Conservation (phyloP, 2,329 filamentous ascomycete species). For the Aulographum hederae region DNA sequence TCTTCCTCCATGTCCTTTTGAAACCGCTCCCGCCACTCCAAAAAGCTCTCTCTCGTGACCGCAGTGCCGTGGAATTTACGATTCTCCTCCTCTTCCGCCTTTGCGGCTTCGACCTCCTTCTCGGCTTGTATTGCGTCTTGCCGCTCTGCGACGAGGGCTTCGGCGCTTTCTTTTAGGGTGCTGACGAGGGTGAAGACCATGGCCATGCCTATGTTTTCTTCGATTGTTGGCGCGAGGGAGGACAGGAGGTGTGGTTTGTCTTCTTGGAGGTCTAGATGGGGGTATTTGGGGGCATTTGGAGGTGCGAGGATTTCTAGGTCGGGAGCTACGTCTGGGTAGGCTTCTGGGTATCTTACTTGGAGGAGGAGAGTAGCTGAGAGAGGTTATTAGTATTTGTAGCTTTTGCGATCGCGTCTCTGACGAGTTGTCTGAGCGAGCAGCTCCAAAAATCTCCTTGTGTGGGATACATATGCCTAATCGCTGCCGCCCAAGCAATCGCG, state of each 20-base stretch:
- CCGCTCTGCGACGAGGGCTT: constrained; percentile 61
- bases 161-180: constrained; percentile 76
- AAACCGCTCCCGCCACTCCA: constrained; percentile 67
- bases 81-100: constrained; percentile 80
- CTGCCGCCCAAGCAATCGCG: not conserved
- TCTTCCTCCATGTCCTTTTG: constrained; percentile 62
- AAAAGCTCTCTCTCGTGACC: constrained; percentile 74
- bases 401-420: too few relatives aligned
- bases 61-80: constrained; percentile 84
- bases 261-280: constrained; percentile 58
- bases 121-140: constrained; percentile 40
- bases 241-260: constrained; percentile 62
- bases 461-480: not conserved
- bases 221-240: constrained; percentile 53
- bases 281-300: constrained; percentile 50
- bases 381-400: too few relatives aligned
- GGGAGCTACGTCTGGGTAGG: constrained; percentile 78
- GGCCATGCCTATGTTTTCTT: constrained; percentile 90
- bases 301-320: constrained; percentile 61
- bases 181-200: constrained; percentile 92
- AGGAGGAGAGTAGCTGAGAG: constrained; percentile 51
- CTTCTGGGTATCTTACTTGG: constrained; percentile 73
- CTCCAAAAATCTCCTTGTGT: too few relatives aligned
- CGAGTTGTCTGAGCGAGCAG: too few relatives aligned
- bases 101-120: constrained; percentile 34